phyloP scores from a whole-genome alignment of 2,329 filamentous ascomycete genomes.

The Rutstroemia sp. region DNA sequence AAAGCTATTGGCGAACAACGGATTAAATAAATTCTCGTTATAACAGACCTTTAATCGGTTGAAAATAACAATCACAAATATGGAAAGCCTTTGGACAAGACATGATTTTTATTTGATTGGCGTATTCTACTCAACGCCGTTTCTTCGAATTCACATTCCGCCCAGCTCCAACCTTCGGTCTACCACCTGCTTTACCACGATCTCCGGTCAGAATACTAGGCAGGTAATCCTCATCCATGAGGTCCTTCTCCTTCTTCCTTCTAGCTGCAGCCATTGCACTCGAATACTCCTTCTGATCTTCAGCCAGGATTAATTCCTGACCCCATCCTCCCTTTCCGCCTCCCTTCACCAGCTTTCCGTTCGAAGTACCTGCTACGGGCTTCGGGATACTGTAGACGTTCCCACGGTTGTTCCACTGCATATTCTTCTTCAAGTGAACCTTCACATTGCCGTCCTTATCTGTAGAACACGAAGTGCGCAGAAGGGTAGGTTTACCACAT shows the following conservation, averaged over 20 bases:
- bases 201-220: conserved; percentile 79
- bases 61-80: neutral
- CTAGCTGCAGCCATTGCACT: conserved; percentile 55
- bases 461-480: conserved; percentile 78
- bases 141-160: conserved; percentile 77
- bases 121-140: conserved; percentile 35
- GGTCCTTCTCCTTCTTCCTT: conserved; percentile 63
- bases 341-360: conserved; percentile 58
- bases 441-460: conserved; percentile 73
- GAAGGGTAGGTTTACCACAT: conserved; percentile 83
- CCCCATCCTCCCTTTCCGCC: conserved; percentile 89
- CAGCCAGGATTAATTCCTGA: conserved; percentile 71
- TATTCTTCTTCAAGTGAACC: conserved; percentile 86
- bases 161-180: conserved; percentile 76
- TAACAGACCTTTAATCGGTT: neutral
- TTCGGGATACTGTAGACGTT: conserved; percentile 93
- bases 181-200: conserved; percentile 55
- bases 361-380: conserved; percentile 72
- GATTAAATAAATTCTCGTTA: neutral
- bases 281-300: conserved; percentile 92
- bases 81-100: conserved; percentile 7
- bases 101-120: conserved; percentile 1
- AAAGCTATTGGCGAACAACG: too few species aligned
- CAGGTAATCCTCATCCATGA: conserved; percentile 94
- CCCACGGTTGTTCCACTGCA: conserved; percentile 91